These are phyloP conservation scores for Macadamia integrifolia DNA, from an alignment of 164 flowering plant genomes.

Conservation along the genomic window DNA sequence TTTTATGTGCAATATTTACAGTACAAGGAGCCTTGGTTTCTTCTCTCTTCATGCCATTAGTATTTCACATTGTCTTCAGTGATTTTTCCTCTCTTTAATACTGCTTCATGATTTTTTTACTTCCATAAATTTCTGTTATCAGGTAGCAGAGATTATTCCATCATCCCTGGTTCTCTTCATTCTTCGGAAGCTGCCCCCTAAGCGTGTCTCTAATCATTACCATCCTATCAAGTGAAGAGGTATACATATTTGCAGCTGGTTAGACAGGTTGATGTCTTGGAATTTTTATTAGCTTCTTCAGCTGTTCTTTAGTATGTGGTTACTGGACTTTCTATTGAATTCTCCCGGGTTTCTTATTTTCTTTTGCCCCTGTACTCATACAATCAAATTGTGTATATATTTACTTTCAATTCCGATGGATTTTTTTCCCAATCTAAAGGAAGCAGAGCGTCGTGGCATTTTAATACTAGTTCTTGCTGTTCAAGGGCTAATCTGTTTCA, in stretches of 20 bases:
- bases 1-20: too few species aligned
- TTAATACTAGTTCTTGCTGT: too few species aligned
- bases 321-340: too few species aligned
- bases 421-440: not conserved
- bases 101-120: not conserved
- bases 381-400: too few species aligned
- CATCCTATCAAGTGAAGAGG: slow-evolving; percentile 47
- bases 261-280: too few species aligned
- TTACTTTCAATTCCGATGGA: not conserved
- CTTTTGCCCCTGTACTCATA: too few species aligned
- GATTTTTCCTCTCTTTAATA: not conserved
- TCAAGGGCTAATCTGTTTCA: too few species aligned
- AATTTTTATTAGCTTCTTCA: too few species aligned
- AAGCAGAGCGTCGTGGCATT: too few species aligned
- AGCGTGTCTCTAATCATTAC: slow-evolving; percentile 61
- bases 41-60: not conserved
- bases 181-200: slow-evolving; percentile 73
- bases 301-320: too few species aligned
- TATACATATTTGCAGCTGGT: not conserved
- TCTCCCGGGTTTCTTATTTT: not conserved
- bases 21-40: too few species aligned
- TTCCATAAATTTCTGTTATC: slow-evolving; percentile 7
- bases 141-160: slow-evolving; percentile 79
- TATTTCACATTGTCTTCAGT: not conserved
- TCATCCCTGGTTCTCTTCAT: slow-evolving; percentile 74